Evolutionary conservation across 1,139 yeast species (phyloP), one percentile per base, ranked within the genome.

Genomic region (Blastobotrys petasosporus): DNA sequence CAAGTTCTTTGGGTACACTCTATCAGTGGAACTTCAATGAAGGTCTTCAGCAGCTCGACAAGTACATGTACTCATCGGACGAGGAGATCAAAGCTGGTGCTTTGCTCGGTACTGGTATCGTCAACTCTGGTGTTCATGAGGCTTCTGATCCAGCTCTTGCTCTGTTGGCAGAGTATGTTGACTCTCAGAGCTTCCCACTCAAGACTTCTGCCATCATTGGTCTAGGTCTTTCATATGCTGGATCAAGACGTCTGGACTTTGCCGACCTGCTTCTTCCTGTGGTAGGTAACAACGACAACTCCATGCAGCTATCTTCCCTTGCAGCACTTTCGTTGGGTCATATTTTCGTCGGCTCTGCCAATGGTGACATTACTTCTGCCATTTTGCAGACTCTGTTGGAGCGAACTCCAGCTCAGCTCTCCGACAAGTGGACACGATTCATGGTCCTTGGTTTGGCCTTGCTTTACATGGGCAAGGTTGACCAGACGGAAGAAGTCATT

Each of bases 61-160:
- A 85, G 65, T 90, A 85, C 65, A 74, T 92, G 51, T 88, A 90
- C 63, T 84, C 95, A 6, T 76, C 81, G 25, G 95, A 88, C 59
- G 83, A 81, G 50, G 92, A 87, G 60, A 80, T 90, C 54, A 87
- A 87, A 67, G 97, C 97, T 10, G 99, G 99, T 68, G 96, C 98
- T 4, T 73, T 92, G 51, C 75, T 94, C 54, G 99, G 97, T 66
- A 87, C 88, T 65, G 98, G 98, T 67, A 76, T 94, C 44, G 84
- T 87, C n/a, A 86, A 95, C 34, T 76, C 94, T 30, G 94, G 95
- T 66, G 94, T 94, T 48, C 96, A 87, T 64, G 96, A 92, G 63
- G 98, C 92, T 52, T 87, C 88, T 41, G 97, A 90, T 57, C 94
- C 97, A 4, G 94, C 97, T 3, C 74, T 86, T 53, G 82, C 95